These are phyloP conservation scores for Pythium rishiriense DNA, from an alignment of 352 stramenopile genomes.

Conservation along the genomic window DNA sequence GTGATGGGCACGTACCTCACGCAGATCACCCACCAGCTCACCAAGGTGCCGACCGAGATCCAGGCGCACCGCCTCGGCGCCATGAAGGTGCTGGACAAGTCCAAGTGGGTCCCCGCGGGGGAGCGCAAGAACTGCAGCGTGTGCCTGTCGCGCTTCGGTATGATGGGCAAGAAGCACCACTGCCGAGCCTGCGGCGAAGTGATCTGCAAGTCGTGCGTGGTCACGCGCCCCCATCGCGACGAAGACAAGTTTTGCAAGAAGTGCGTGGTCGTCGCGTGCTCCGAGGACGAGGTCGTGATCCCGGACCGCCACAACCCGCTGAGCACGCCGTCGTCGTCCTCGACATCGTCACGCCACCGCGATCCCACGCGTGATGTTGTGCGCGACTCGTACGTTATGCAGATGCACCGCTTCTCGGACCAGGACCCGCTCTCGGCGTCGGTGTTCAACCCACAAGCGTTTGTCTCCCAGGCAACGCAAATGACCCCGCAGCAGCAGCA, in stretches of 20 bases:
- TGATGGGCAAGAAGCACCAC: constrained; percentile 77
- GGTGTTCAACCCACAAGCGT: constrained; percentile 8
- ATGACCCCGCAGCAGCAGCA: not conserved
- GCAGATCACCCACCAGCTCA: constrained; percentile 36
- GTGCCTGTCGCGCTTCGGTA: constrained; percentile 58
- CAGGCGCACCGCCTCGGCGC: constrained; percentile 46
- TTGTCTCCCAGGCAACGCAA: not conserved
- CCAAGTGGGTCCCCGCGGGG: constrained; percentile 40
- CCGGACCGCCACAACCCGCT: constrained; percentile 25
- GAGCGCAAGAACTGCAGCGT: constrained; percentile 67
- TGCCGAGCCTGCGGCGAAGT: constrained; percentile 78
- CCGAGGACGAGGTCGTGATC: constrained; percentile 33
- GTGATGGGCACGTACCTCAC: constrained; percentile 46
- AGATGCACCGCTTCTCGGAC: constrained; percentile 8
- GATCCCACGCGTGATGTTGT: constrained; percentile 12
- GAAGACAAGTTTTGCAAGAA: constrained; percentile 74
- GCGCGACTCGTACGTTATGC: constrained; percentile 17
- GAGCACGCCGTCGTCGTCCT: constrained; percentile 16
- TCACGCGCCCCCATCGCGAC: constrained; percentile 43
- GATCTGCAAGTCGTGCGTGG: constrained; percentile 74
- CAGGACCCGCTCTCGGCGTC: constrained; percentile 10
- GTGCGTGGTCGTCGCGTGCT: constrained; percentile 60
- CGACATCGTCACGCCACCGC: constrained; percentile 34
- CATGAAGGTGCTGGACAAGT: constrained; percentile 51
- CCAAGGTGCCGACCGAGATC: constrained; percentile 54